Conservation (phyloP, 169 alveolate species). For the Babesia ovata region DNA sequence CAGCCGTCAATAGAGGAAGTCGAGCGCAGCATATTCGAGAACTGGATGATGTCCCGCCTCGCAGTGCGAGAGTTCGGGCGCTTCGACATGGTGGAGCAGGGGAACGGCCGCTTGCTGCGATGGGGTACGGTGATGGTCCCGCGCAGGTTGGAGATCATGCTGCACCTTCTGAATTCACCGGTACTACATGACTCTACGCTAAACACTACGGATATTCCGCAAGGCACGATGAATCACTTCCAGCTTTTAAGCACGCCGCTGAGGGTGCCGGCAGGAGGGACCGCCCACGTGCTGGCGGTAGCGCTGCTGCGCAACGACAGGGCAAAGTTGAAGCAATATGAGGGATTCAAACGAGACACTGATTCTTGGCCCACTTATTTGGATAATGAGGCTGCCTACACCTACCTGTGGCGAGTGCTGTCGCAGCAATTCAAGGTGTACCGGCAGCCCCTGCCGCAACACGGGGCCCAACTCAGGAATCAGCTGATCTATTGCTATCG, state of each 20-base stretch:
- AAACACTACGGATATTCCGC: conserved; percentile 5
- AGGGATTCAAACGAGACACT: conserved; percentile 14
- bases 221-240: conserved; percentile 8
- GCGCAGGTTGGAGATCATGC: conserved; percentile 41
- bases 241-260: conserved; percentile 32
- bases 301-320: conserved; percentile 39
- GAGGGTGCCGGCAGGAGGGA: conserved; percentile 38
- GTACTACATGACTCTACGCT: conserved; percentile 47
- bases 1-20: conserved; percentile 52
- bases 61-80: conserved; percentile 50
- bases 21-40: conserved; percentile 40
- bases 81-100: conserved; percentile 53
- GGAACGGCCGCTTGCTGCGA: conserved; percentile 57
- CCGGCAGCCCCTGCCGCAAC: not conserved
- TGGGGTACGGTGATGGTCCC: conserved; percentile 38
- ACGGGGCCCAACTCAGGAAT: not conserved
- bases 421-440: conserved; percentile 39
- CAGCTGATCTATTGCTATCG: conserved; percentile 15
- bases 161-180: conserved; percentile 62
- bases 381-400: conserved; percentile 69
- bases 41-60: conserved; percentile 28
- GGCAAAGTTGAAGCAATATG: conserved; percentile 3
- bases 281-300: conserved; percentile 47
- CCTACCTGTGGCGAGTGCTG: conserved; percentile 57
- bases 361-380: conserved; percentile 63